Evolutionary conservation across 768 basidiomycete genomes (phyloP).

Genomic region (Tylopilus intermedius): DNA sequence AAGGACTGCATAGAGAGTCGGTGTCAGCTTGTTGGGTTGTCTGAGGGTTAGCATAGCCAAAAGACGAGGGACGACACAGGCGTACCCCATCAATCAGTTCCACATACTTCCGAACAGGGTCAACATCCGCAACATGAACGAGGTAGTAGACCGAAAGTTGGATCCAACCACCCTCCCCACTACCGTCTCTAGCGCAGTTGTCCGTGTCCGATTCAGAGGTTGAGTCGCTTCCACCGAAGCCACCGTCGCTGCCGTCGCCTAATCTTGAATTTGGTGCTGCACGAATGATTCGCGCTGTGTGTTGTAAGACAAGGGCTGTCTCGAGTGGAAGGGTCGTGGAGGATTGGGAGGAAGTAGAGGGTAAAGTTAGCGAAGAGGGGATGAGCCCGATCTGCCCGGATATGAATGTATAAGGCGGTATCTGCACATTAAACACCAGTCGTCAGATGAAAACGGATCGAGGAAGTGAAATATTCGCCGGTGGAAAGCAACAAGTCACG

Average conservation of each 20-base stretch:
- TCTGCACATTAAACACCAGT: slow-evolving; percentile 38
- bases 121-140: slow-evolving; percentile 35
- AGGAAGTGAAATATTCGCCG: neutral
- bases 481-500: slow-evolving; percentile 22
- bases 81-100: slow-evolving; percentile 21
- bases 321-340: slow-evolving; percentile 58
- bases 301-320: slow-evolving; percentile 73
- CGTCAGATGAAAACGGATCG: neutral
- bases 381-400: slow-evolving; percentile 95
- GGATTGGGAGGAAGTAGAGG: slow-evolving; percentile 29
- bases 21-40: slow-evolving; percentile 18
- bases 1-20: slow-evolving; percentile 57
- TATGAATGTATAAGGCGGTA: slow-evolving; percentile 71
- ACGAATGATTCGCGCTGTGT: slow-evolving; percentile 60
- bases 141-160: slow-evolving; percentile 76
- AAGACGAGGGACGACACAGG: neutral
- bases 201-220: slow-evolving; percentile 22
- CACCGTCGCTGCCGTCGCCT: slow-evolving; percentile 25
- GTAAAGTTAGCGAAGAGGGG: slow-evolving; percentile 72
- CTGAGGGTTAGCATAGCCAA: neutral
- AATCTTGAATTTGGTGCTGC: slow-evolving; percentile 49
- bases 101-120: slow-evolving; percentile 39
- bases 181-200: slow-evolving; percentile 29
- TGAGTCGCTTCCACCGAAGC: slow-evolving; percentile 21
- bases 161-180: slow-evolving; percentile 39